Percentiles rank a stretch among this genome's conserved stretches.
These are phyloP conservation scores for Daldinia decipiens DNA, from an alignment of 495 filamentous ascomycete species.

Conservation along the genomic window DNA sequence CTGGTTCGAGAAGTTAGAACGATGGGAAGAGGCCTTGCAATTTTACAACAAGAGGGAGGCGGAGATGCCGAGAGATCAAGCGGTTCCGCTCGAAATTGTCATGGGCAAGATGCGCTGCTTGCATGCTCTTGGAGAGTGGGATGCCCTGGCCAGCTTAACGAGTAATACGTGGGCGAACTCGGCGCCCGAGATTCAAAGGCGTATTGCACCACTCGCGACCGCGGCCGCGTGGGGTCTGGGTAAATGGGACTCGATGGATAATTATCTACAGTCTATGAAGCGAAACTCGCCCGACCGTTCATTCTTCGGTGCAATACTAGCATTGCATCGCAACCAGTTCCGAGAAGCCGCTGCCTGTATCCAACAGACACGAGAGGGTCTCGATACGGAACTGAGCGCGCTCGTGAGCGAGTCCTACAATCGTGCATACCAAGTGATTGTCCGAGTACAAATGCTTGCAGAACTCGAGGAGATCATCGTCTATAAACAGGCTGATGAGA, in stretches of 20 bases:
- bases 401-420: constrained; percentile 97
- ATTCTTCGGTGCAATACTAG: constrained; percentile 95
- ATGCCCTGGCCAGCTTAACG: constrained; percentile 83
- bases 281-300: constrained; percentile 89
- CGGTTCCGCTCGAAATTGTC: constrained; percentile 84
- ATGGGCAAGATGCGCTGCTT: constrained; percentile 99
- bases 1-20: constrained; percentile 97
- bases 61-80: constrained; percentile 67
- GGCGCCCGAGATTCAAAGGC: constrained; percentile 80
- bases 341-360: constrained; percentile 86
- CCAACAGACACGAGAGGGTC: constrained; percentile 87
- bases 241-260: constrained; percentile 98
- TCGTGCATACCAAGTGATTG: constrained; percentile 92
- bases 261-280: constrained; percentile 94
- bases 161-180: constrained; percentile 94
- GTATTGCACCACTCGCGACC: constrained; percentile 91
- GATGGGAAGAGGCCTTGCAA: constrained; percentile 96
- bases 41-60: constrained; percentile 85
- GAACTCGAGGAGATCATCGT: constrained; percentile 97
- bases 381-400: constrained; percentile 94
- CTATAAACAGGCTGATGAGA: constrained; percentile 91
- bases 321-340: constrained; percentile 94
- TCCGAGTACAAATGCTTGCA: constrained; percentile 97
- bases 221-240: constrained; percentile 97
- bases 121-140: constrained; percentile 97